Conservation (phyloP, 805 yeast genomes). For the Myxozyma vanderwaltii region DNA sequence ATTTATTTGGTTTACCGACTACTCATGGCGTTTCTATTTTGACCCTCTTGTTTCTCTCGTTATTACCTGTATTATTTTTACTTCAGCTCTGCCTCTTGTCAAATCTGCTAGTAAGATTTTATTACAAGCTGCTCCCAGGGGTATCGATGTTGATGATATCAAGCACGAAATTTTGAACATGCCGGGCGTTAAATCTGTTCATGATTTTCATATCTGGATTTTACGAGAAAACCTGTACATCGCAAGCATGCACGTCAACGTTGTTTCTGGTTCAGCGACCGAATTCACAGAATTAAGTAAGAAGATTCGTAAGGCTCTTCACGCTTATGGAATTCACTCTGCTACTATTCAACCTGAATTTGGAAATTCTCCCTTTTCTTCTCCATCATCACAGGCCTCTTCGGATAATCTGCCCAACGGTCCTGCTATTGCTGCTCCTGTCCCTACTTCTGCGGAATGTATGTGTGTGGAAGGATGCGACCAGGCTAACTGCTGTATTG, state of each 20-base stretch:
- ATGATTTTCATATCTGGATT: slow-evolving; percentile 97
- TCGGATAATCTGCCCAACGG: not conserved
- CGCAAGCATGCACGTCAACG: slow-evolving; percentile 86
- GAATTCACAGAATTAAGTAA: slow-evolving; percentile 71
- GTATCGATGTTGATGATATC: slow-evolving; percentile 73
- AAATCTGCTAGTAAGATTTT: slow-evolving; percentile 81
- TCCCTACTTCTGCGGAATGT: slow-evolving; percentile 12
- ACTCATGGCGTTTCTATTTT: slow-evolving; percentile 78
- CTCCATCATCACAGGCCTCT: slow-evolving; percentile 10
- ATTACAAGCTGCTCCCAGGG: slow-evolving; percentile 90
- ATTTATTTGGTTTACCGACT: slow-evolving; percentile 92
- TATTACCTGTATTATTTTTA: slow-evolving; percentile 84
- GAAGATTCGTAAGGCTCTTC: slow-evolving; percentile 75
- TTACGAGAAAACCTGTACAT: slow-evolving; percentile 81
- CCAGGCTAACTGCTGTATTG: slow-evolving; percentile 27
- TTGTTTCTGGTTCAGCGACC: slow-evolving; percentile 55
- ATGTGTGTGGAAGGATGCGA: slow-evolving; percentile 33
- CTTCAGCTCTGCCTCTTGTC: slow-evolving; percentile 89
- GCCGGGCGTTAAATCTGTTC: slow-evolving; percentile 78
- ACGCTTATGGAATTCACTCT: slow-evolving; percentile 82
- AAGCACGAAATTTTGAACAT: slow-evolving; percentile 66
- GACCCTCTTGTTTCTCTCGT: slow-evolving; percentile 86
- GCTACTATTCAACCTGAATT: slow-evolving; percentile 98
- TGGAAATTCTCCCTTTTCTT: slow-evolving; percentile 34
- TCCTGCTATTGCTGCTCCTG: not conserved